Evolutionary conservation across 495 filamentous ascomycete species (phyloP).

Genomic region (Xylaria castorea): DNA sequence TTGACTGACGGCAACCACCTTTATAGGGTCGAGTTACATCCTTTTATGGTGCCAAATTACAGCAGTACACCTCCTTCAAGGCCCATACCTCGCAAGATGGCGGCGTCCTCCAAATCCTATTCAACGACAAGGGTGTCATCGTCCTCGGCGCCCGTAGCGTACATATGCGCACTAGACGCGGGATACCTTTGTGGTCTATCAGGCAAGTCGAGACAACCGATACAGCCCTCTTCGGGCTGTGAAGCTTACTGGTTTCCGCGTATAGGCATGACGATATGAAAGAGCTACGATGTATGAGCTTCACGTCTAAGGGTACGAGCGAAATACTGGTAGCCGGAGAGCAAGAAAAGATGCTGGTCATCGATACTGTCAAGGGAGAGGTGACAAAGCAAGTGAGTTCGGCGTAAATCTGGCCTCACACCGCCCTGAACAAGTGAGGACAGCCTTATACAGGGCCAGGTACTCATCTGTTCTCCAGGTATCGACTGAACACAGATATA

Average conservation of each 20-base stretch:
- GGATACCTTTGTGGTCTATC: conserved; percentile 85
- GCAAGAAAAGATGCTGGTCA: conserved; percentile 84
- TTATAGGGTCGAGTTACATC: conserved; percentile 80
- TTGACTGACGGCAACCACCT: conserved; percentile 2
- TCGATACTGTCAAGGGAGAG: conserved; percentile 86
- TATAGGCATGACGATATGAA: conserved; percentile 73
- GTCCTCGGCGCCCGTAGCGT: conserved; percentile 77
- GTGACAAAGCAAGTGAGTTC: conserved; percentile 69
- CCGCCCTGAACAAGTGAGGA: neutral
- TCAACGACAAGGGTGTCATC: conserved; percentile 86
- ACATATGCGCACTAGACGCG: conserved; percentile 83
- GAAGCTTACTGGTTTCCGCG: conserved; percentile 14
- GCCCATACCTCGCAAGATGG: conserved; percentile 72
- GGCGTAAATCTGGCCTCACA: neutral
- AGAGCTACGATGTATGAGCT: conserved; percentile 90
- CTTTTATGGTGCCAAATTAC: conserved; percentile 81
- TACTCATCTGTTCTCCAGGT: conserved; percentile 53
- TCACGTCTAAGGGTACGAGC: conserved; percentile 79
- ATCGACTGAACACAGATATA: conserved; percentile 75
- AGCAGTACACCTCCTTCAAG: conserved; percentile 73
- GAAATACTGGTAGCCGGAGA: conserved; percentile 87
- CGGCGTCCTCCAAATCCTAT: conserved; percentile 77
- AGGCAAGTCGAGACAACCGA: conserved; percentile 49
- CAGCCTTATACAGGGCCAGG: conserved; percentile 14
- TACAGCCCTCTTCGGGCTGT: conserved; percentile 8